Evolutionary conservation across 2,329 filamentous ascomycete genomes (phyloP), one percentile per base, ranked within the genome.

Genomic region (Aspergillus unguis): DNA sequence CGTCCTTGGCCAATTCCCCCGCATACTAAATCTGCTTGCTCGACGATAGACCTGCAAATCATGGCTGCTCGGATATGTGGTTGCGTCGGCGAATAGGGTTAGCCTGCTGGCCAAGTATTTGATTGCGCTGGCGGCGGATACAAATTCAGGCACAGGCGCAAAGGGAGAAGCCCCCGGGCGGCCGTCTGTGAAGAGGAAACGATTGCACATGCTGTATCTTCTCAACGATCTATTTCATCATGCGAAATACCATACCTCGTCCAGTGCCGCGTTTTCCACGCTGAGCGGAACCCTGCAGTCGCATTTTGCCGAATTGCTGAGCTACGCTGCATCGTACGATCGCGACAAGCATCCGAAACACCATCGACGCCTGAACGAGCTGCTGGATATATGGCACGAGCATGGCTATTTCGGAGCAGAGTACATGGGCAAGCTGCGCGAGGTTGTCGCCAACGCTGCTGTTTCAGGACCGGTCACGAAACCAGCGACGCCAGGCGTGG

Each of bases 201-300:
- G 86, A 11, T 77, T 95, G 10, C 85, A 92, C 70, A 70, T 94
- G 5, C 77, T 95, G 5, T 92, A 92, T 69, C 72, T 95, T 38
- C 63, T 94, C 55, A 92, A 85, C 71, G 91, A 96, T 70, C 74
- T 89, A 27, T 77, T 95, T 26, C 85, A 91, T 66, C 86, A 92
- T 65, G 76, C 80, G 53, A 80, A 82, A 58, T 76, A 75, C 55
- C 75, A 81, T 55, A 75, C 78, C 44, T 71, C 73, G 25, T 58
- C 63, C 6, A 59, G 61, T 17, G 75, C 75, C 38, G 70, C 77
- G 47, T 73, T 77, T 38, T 70, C 71, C 52, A 70, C 63, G 9
- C 79, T 90, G 59, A 79, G 78, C 47, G 73, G 75, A 40, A 77
- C 79, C 46, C 68, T 90, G 50, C 81, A 85, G 57, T 74, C 80